A percentile compares a stretch with the other conserved stretches of the same genome.
These are phyloP conservation scores for Stephania japonica DNA, from an alignment of 164 flowering plant species.

Conservation along the genomic window DNA sequence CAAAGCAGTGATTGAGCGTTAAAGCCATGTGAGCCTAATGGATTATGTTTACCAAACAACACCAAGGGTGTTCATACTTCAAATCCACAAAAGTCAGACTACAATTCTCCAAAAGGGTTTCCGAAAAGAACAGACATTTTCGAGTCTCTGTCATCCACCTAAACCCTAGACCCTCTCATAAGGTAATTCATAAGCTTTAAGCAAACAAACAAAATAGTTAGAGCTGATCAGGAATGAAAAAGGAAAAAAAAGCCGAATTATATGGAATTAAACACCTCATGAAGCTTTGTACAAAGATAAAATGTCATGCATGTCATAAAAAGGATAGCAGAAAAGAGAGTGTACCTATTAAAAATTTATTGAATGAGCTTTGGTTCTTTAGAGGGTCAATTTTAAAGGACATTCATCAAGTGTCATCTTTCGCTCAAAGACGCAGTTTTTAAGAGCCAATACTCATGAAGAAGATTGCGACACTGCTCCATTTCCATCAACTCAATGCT, in stretches of 20 bases:
- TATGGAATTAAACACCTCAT: neutral
- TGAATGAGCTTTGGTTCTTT: neutral
- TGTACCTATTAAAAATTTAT: neutral
- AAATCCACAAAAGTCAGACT: no score
- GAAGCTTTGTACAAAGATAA: neutral
- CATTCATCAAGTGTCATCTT: neutral
- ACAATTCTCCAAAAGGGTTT: no score
- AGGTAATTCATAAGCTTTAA: no score
- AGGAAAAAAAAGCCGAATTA: neutral
- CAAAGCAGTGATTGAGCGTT: no score
- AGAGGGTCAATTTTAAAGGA: neutral
- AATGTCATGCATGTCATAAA: neutral
- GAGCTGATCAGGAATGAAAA: neutral
- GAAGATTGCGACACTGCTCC: neutral
- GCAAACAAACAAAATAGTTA: no score
- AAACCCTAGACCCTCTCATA: no score
- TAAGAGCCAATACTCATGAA: neutral
- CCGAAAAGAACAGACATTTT: no score
- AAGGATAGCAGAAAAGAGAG: neutral
- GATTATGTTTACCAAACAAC: no score
- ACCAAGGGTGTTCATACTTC: no score
- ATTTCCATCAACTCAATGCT: neutral
- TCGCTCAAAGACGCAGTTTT: neutral
- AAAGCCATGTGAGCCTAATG: no score
- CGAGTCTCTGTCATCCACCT: no score